Base-by-base conservation (phyloP, 345 rosid genomes). In the Cardiospermum halicacabum region DNA sequence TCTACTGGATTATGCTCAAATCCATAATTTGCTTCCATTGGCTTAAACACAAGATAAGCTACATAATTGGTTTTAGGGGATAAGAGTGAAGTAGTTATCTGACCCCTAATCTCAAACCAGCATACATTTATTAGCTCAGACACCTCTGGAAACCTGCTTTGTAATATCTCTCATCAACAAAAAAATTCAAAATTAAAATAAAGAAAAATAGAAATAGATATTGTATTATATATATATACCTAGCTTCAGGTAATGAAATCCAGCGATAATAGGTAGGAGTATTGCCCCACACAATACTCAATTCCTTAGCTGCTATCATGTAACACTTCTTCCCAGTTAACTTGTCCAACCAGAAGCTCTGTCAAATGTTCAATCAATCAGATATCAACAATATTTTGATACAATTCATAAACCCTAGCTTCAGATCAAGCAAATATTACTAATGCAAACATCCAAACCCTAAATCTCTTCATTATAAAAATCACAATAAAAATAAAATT, bases 81-180 rank as follows among this genome's bases (percentile, higher is more conserved):
- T 57, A 85, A 72, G 61, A 74, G 15, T 7, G 62, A 30, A 5
- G 64, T 64, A 37, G 54, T 74, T 18, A 88, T 78, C 62, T 58
- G 74, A 7, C 83, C 78, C 0, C 66, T 60, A 61, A 88, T 71
- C 42, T 88, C 84, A 8, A 85, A 60, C 91, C 91, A 78, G 42
- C 78, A 72, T 2, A 82, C 87, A 26, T 19, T 18, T 3, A 66
- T n/a, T 59, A 88, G 83, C 37, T 0, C 37, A 32, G 37, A 32
- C 31, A 71, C 79, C 53, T 67, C 70, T 1, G 34, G 13, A 11
- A 75, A 75, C 60, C 79, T 75, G 56, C 16, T 18, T 24, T 22
- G 2, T 5, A 5, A 2, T 32, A 32, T 32, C 37, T 32, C 5
- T 8, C 4, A 16, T 1, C 5, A 16, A 43, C 18, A 43, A 43